Conservation (phyloP, 495 filamentous ascomycete species). For the Xylaria castorea region DNA sequence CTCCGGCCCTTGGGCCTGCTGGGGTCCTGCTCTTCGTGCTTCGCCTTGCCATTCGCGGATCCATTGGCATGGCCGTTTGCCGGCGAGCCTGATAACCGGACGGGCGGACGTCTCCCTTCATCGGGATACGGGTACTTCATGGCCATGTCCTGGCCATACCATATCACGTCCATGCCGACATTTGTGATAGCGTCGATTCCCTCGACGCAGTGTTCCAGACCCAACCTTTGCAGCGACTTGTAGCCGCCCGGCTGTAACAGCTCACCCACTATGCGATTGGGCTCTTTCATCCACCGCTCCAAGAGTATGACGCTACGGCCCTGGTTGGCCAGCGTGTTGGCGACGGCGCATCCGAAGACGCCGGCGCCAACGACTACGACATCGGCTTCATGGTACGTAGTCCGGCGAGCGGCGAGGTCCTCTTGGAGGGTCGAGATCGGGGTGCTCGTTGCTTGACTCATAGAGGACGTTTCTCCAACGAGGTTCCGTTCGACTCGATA, state of each 20-base stretch:
- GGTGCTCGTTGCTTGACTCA: conserved; percentile 35
- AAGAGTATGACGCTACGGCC: conserved; percentile 91
- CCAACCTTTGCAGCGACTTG: conserved; percentile 77
- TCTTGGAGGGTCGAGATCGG: conserved; percentile 33
- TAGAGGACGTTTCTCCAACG: conserved; percentile 28
- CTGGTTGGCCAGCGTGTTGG: conserved; percentile 80
- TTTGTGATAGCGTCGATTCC: conserved; percentile 84
- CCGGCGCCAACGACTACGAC: conserved; percentile 91
- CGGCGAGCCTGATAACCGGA: conserved; percentile 8
- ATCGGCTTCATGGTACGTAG: conserved; percentile 63
- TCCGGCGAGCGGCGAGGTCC: conserved; percentile 50
- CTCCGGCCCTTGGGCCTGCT: conserved; percentile 67
- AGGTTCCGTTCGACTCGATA: conserved; percentile 8
- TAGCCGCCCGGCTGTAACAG: conserved; percentile 93
- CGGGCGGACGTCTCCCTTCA: conserved; percentile 32
- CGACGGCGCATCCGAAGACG: conserved; percentile 85
- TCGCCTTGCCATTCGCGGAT: conserved; percentile 39
- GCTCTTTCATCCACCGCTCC: conserved; percentile 88
- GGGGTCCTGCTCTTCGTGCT: conserved; percentile 30
- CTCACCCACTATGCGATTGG: conserved; percentile 96
- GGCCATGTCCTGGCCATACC: conserved; percentile 75
- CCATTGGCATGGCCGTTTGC: conserved; percentile 26
- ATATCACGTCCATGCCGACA: conserved; percentile 86
- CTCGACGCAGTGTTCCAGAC: conserved; percentile 82
- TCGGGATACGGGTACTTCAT: conserved; percentile 70